Percentiles rank a stretch among this genome's conserved stretches.
phyloP scores from a whole-genome alignment of 805 yeast genomes.

The Komagataella kurtzmanii region DNA sequence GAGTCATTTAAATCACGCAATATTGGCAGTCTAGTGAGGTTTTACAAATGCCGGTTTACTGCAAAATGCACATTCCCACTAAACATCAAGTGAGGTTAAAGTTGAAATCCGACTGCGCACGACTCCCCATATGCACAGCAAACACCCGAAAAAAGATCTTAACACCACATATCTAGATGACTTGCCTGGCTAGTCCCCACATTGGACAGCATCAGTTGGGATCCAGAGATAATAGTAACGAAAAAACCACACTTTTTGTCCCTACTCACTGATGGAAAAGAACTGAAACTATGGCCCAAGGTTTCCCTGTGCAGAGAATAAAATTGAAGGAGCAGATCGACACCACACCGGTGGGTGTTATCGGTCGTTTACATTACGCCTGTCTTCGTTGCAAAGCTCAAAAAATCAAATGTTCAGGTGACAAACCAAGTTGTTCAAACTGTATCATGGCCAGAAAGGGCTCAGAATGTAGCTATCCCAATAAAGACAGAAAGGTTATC shows the following conservation, averaged over 20 bases:
- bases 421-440: conserved; percentile 14
- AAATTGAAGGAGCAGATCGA: conserved; percentile 1
- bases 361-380: conserved; percentile 22
- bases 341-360: conserved; percentile 5
- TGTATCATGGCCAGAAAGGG: conserved; percentile 10
- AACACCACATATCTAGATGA: neutral
- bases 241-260: neutral
- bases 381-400: conserved; percentile 36
- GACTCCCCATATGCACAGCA: neutral
- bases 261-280: neutral
- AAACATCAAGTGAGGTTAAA: neutral
- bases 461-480: conserved; percentile 12
- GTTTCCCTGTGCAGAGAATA: neutral
- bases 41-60: neutral
- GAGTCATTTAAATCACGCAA: conserved; percentile 13
- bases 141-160: neutral
- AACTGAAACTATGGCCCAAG: neutral
- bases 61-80: neutral
- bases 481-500: conserved; percentile 16
- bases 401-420: conserved; percentile 37
- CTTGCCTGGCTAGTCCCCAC: neutral
- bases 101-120: neutral
- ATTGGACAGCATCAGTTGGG: neutral
- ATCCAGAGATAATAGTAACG: neutral
- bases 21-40: neutral